Evolutionary conservation across 164 flowering plant genomes (phyloP).

Genomic region (Cinnamomum chago): DNA sequence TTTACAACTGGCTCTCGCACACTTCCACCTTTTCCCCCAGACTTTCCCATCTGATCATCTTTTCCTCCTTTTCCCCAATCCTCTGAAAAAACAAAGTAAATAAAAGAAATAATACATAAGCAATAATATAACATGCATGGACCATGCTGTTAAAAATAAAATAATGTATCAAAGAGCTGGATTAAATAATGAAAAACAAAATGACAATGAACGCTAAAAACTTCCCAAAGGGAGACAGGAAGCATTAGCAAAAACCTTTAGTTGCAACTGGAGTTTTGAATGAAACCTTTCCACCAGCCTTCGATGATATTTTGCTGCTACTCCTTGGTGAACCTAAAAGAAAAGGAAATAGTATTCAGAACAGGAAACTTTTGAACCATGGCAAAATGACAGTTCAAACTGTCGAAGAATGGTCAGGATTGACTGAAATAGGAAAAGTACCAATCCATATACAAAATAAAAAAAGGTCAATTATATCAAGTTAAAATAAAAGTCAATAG

Average conservation of each 20-base stretch:
- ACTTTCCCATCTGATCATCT: conserved; percentile 32
- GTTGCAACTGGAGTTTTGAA: conserved; percentile 14
- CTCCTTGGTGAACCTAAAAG: conserved; percentile 22
- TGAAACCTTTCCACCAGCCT: conserved; percentile 34
- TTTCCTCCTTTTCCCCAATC: conserved; percentile 46
- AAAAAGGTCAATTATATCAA: not conserved
- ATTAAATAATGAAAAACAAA: not conserved
- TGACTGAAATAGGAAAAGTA: not conserved
- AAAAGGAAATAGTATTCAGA: not conserved
- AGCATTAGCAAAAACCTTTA: conserved; percentile 28
- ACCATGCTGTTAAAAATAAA: not conserved
- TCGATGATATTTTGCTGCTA: conserved; percentile 15
- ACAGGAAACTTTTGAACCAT: not conserved
- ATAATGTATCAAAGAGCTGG: not conserved
- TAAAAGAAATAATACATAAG: conserved; percentile 4
- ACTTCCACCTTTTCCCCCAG: conserved; percentile 28
- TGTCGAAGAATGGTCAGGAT: not conserved
- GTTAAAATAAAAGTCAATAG: not conserved
- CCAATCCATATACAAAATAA: not conserved
- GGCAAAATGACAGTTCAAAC: not conserved
- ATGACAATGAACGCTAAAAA: not conserved
- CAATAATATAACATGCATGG: not conserved
- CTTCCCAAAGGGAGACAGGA: not conserved
- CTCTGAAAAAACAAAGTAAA: conserved; percentile 13
- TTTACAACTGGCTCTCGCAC: conserved; percentile 29